Base-by-base conservation (phyloP, 2,329 filamentous ascomycete genomes). In the Penicillium sp. region DNA sequence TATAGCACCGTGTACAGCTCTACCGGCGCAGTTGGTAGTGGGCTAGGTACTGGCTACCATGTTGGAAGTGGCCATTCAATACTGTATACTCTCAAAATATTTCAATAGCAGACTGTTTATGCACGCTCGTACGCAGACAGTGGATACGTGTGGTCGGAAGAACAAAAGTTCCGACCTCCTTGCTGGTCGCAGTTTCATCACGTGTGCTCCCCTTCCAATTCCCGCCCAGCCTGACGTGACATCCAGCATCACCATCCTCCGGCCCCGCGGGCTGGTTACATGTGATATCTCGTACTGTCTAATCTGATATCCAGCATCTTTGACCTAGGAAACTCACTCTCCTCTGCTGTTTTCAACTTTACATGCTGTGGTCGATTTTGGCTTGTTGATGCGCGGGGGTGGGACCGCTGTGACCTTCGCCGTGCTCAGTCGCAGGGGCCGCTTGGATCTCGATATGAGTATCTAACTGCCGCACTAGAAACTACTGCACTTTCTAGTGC, bases 171-270 rank as follows among this genome's bases (percentile, higher is more conserved):
- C 31, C 7, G 7, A 33, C 31, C 4, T 10, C n/a, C n/a, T n/a
- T n/a, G n/a, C n/a, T n/a, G n/a, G n/a, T n/a, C n/a, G n/a, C 31
- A n/a, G 36, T 24, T 14, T 44, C 26, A 44, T 39, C 48, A 42
- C 40, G 31, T 34, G 39, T 11, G n/a, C 1, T 23, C 28, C 23
- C 26, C 42, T 45, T 29, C 33, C 18, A 26, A 24, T 40, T 45
- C 31, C 48, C 8, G 14, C 51, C 58, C 58, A 60, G 34, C 50
- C 48, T 52, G 48, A 54, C 48, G 45, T 56, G 51, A 56, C 51
- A 54, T 60, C 51, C 34, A 52, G 24, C 58, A 54, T 36, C 46
- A 55, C 26, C 48, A 44, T 36, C 45, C 39, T 51, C 42, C 52
- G 43, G 33, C 28, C 28, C 34, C 24, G 40, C 23, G 31, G 34